Evolutionary conservation across 2,329 filamentous ascomycete species (phyloP).

Genomic region (Stromatinia cepivora): DNA sequence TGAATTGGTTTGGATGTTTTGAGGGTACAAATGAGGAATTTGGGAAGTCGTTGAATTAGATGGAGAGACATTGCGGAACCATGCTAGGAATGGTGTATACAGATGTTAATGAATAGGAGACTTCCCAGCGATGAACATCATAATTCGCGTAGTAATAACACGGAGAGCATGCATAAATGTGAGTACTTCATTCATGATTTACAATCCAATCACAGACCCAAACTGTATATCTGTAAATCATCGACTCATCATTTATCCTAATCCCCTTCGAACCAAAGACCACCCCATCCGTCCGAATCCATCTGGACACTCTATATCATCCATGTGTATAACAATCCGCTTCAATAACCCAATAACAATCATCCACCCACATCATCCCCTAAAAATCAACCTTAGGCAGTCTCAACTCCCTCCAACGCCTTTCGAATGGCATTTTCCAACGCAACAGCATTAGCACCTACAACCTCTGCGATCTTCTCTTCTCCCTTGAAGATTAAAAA

Average conservation of each 20-base stretch:
- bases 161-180: rapidly evolving
- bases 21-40: no score
- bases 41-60: no score
- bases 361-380: background rate
- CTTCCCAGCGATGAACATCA: background rate
- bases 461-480: conserved; percentile 68
- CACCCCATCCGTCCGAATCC: background rate
- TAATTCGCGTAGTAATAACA: background rate
- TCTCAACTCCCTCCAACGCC: background rate
- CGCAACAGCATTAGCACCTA: conserved; percentile 77
- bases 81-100: background rate
- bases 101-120: background rate
- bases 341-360: background rate
- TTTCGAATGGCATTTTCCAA: conserved; percentile 49
- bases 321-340: background rate
- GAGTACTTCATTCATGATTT: background rate
- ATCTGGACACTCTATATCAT: background rate
- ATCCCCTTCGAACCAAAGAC: background rate
- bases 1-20: no score
- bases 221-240: background rate
- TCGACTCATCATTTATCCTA: background rate
- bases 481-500: conserved; percentile 84
- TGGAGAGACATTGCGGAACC: background rate
- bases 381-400: background rate
- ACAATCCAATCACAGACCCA: background rate